phyloP scores from a whole-genome alignment of 257 asterid species.

The Striga asiatica region DNA sequence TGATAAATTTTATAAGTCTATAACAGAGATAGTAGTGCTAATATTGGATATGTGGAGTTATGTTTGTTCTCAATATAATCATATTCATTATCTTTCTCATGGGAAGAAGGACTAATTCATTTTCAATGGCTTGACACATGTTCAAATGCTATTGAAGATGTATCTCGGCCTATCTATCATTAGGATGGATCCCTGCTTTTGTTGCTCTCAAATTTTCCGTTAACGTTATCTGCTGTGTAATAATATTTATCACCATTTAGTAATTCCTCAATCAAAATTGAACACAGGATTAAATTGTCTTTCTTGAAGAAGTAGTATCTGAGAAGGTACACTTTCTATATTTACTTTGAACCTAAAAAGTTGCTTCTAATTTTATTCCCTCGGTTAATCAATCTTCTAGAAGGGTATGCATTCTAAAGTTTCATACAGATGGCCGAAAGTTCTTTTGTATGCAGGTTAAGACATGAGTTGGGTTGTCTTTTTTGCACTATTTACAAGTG shows the following conservation, averaged over 20 bases:
- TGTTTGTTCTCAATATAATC: background rate
- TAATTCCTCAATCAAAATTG: slow-evolving; percentile 39
- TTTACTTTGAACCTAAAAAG: background rate
- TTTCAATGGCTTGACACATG: slow-evolving; percentile 87
- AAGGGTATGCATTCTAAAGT: slow-evolving; percentile 84
- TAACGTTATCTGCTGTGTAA: background rate
- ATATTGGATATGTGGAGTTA: background rate
- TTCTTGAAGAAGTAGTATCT: slow-evolving; percentile 84
- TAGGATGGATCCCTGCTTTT: slow-evolving; percentile 5
- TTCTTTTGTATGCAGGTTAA: slow-evolving; percentile 93
- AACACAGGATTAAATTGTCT: slow-evolving; percentile 76
- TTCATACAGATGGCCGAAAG: slow-evolving; percentile 79
- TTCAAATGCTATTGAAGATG: slow-evolving; percentile 60
- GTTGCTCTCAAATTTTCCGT: background rate
- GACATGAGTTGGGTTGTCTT: slow-evolving; percentile 3
- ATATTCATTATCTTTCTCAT: slow-evolving; percentile 27
- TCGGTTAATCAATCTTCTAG: slow-evolving; percentile 87
- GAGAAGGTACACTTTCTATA: slow-evolving; percentile 47
- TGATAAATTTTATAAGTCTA: background rate
- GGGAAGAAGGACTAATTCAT: slow-evolving; percentile 90
- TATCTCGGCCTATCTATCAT: slow-evolving; percentile 39
- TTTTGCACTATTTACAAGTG: slow-evolving; percentile 1
- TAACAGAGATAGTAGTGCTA: slow-evolving; percentile 2
- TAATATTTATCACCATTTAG: slow-evolving; percentile 9
- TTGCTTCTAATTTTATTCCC: slow-evolving; percentile 15